phyloP scores from a whole-genome alignment of 345 rosid species.

The Clarkia xantiana region DNA sequence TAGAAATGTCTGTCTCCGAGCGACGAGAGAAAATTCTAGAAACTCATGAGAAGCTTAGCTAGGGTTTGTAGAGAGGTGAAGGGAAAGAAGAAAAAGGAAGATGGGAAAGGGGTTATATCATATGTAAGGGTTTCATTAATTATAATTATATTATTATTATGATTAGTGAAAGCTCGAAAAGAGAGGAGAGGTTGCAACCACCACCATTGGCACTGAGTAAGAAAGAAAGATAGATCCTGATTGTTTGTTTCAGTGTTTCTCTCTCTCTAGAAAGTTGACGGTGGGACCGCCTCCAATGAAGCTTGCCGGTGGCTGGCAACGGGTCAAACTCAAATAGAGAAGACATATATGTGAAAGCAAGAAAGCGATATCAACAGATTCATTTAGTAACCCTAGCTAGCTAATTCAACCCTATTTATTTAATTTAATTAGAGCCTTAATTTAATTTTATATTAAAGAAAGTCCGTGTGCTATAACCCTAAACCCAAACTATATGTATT shows the following conservation, averaged over 20 bases:
- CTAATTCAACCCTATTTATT: too few species aligned
- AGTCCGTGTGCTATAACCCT: too few species aligned
- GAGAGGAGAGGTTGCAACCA: conserved; percentile 12
- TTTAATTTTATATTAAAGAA: too few species aligned
- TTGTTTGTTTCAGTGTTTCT: neutral
- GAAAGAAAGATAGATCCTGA: conserved; percentile 14
- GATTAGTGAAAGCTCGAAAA: conserved; percentile 10
- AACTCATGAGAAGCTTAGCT: neutral
- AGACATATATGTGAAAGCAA: conserved; percentile 35
- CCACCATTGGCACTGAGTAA: conserved; percentile 22
- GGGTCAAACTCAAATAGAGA: conserved; percentile 73
- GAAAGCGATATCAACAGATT: conserved; percentile 14
- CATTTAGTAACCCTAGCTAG: conserved; percentile 11
- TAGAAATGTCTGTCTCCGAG: neutral
- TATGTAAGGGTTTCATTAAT: too few species aligned
- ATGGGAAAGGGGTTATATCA: conserved; percentile 16
- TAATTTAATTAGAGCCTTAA: too few species aligned
- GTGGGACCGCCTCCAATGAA: neutral
- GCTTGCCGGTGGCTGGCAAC: conserved; percentile 56
- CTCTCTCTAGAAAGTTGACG: neutral
- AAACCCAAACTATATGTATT: too few species aligned
- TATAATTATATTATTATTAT: neutral
- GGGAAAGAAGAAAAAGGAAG: conserved; percentile 8
- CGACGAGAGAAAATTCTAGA: neutral
- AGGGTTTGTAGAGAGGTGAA: neutral